A percentile compares a stretch with the other conserved stretches of the same genome.
phyloP scores from a whole-genome alignment of 2,329 filamentous ascomycete species.

The Calonectria fujianensis region DNA sequence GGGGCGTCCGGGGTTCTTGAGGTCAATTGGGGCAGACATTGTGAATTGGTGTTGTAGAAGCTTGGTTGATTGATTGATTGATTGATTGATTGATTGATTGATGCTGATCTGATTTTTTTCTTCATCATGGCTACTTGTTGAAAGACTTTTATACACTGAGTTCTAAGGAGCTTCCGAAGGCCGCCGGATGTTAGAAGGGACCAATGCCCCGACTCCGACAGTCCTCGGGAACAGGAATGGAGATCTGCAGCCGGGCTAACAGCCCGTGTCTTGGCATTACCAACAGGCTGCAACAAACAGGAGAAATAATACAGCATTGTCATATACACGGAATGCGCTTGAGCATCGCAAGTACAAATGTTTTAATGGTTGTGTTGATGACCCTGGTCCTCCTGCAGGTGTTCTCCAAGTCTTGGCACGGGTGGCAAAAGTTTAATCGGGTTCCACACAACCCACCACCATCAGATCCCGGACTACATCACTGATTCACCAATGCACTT shows the following conservation, averaged over 20 bases:
- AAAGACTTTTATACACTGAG: neutral
- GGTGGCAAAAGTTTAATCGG: neutral
- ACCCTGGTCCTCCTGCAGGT: neutral
- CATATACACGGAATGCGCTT: neutral
- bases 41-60: neutral
- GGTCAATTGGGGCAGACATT: constrained; percentile 21
- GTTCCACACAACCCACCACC: neutral
- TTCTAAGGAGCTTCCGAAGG: neutral
- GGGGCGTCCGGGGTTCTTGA: constrained; percentile 21
- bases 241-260: neutral
- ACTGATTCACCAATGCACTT: neutral
- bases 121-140: neutral
- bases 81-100: constrained; percentile 1
- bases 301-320: neutral
- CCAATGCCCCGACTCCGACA: neutral
- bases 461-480: neutral
- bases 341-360: neutral
- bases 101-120: neutral
- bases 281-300: neutral
- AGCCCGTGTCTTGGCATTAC: neutral
- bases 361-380: neutral
- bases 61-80: neutral
- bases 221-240: neutral
- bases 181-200: neutral
- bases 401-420: neutral